Conservation (phyloP, 2,329 filamentous ascomycete species). For the Simplicillium aogashimaense region DNA sequence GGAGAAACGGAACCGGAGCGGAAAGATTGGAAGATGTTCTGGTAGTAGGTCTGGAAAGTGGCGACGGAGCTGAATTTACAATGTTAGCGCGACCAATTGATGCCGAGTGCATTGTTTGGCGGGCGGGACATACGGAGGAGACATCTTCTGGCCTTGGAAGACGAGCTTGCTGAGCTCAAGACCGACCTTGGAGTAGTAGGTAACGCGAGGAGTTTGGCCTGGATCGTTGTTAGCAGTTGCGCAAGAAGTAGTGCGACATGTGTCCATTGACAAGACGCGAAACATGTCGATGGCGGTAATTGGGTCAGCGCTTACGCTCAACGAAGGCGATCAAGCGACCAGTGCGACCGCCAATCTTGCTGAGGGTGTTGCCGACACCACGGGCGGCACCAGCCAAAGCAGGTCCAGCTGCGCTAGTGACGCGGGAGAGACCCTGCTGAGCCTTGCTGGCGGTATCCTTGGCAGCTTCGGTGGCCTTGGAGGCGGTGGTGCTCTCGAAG, state of each 20-base stretch:
- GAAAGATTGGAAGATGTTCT: conserved; percentile 60
- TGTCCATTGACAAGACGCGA: too few relatives aligned
- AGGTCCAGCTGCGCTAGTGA: conserved; percentile 69
- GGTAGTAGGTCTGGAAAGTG: conserved; percentile 81
- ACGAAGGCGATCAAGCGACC: conserved; percentile 69
- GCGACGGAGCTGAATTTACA: conserved; percentile 50
- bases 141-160: conserved; percentile 82
- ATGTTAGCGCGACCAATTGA: conserved; percentile 1
- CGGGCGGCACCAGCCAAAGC: conserved; percentile 65
- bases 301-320: conserved; percentile 59
- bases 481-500: conserved; percentile 48
- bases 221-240: conserved; percentile 4
- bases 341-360: conserved; percentile 74
- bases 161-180: conserved; percentile 83
- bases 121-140: conserved; percentile 68
- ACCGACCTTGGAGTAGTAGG: conserved; percentile 88
- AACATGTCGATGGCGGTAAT: conserved; percentile 8
- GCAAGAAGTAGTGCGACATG: too few relatives aligned
- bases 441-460: conserved; percentile 66
- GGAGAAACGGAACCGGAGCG: conserved; percentile 55
- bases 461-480: conserved; percentile 34
- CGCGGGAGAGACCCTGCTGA: conserved; percentile 71
- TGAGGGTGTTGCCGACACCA: conserved; percentile 54
- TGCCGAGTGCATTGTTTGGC: background rate
- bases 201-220: conserved; percentile 77